Percentiles rank a stretch among this genome's conserved stretches.
Conservation (phyloP, 2,329 filamentous ascomycete species). For the Xylariales sp. region DNA sequence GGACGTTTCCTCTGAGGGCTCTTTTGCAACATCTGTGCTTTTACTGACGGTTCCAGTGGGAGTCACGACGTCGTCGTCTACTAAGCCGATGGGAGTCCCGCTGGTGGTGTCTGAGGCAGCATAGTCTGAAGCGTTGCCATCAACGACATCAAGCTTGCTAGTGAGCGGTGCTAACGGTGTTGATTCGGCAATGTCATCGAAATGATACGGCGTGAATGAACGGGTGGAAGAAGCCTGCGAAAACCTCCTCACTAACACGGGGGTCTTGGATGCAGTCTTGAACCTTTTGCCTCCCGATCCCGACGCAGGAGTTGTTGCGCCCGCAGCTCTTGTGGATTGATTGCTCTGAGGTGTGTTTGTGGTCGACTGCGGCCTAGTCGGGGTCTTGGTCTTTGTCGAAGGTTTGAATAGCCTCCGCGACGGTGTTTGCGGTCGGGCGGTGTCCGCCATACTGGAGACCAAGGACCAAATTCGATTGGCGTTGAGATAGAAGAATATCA, state of each 20-base stretch:
- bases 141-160: constrained; percentile 10
- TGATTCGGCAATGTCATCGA: constrained; percentile 13
- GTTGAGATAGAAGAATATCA: constrained; percentile 19
- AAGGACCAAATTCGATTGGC: constrained; percentile 16
- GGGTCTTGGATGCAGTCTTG: background rate
- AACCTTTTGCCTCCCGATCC: background rate
- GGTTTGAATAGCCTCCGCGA: constrained; percentile 27
- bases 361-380: constrained; percentile 15
- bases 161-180: constrained; percentile 17
- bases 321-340: background rate
- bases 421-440: constrained; percentile 22
- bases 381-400: constrained; percentile 26
- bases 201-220: background rate
- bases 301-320: background rate
- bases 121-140: constrained; percentile 11
- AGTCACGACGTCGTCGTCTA: constrained; percentile 19
- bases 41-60: constrained; percentile 21
- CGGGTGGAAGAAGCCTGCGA: background rate
- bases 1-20: constrained; percentile 12
- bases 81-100: constrained; percentile 13
- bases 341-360: constrained; percentile 3
- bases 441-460: constrained; percentile 21
- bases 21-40: constrained; percentile 14
- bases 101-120: constrained; percentile 16
- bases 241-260: constrained; percentile 3